These are phyloP conservation scores for Ocimum tenuiflorum DNA, from an alignment of 257 asterid genomes.

Conservation along the genomic window DNA sequence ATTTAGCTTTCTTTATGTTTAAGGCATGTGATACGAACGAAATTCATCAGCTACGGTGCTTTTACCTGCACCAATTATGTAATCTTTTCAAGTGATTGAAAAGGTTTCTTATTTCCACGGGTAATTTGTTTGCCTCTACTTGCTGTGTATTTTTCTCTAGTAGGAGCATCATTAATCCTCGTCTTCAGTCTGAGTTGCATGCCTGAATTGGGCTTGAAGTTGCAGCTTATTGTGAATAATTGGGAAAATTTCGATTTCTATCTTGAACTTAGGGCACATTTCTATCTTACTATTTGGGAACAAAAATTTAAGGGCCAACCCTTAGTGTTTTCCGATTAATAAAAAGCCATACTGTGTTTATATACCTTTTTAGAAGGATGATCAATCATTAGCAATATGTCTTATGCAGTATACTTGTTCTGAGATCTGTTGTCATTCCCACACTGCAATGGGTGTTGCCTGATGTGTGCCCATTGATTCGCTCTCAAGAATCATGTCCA, in stretches of 20 bases:
- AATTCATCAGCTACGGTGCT: not conserved
- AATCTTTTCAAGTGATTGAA: not conserved
- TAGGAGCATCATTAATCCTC: not conserved
- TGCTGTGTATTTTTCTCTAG: not conserved
- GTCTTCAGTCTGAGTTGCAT: not conserved
- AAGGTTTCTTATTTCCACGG: not conserved
- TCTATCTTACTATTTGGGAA: no score
- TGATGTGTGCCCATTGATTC: constrained; percentile 38
- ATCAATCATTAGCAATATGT: not conserved
- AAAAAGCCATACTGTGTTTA: not conserved
- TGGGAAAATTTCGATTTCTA: not conserved
- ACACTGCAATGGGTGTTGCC: constrained; percentile 79
- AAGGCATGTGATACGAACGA: not conserved
- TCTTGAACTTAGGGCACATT: no score
- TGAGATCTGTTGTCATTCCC: constrained; percentile 65
- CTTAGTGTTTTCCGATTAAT: not conserved
- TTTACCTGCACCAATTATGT: not conserved
- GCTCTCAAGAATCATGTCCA: constrained; percentile 38
- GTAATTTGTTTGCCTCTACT: not conserved
- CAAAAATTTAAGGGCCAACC: no score
- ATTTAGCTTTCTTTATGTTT: not conserved
- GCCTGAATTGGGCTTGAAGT: not conserved
- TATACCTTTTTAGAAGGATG: not conserved
- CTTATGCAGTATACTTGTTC: constrained; percentile 67
- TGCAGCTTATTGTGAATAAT: not conserved